Percentiles rank a stretch among this genome's conserved stretches.
These are phyloP conservation scores for Venturia oleaginea DNA, from an alignment of 2,329 filamentous ascomycete genomes.

Conservation along the genomic window DNA sequence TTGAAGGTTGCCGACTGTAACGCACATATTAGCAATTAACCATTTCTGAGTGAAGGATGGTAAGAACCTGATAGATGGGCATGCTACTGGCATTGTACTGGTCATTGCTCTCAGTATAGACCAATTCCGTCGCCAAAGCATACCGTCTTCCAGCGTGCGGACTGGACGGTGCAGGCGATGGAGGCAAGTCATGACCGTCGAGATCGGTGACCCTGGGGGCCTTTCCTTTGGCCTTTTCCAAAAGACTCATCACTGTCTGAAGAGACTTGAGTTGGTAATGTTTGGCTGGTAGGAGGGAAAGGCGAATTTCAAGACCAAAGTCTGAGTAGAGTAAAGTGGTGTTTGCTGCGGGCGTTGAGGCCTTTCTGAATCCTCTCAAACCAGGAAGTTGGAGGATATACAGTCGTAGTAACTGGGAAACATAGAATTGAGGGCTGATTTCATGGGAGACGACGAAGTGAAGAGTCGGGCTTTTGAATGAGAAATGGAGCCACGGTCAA, in stretches of 20 bases:
- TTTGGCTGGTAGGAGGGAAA: not conserved
- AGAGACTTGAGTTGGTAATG: not conserved
- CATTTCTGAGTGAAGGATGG: constrained; percentile 77
- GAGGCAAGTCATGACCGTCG: constrained; percentile 76
- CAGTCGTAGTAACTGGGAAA: constrained; percentile 11
- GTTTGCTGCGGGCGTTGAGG: constrained; percentile 3
- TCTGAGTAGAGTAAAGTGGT: not conserved
- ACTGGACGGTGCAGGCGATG: constrained; percentile 87
- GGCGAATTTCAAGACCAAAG: not conserved
- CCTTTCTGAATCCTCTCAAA: constrained; percentile 6
- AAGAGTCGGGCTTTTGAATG: not conserved
- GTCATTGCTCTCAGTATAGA: constrained; percentile 91
- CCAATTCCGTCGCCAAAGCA: constrained; percentile 88
- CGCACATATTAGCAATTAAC: not conserved
- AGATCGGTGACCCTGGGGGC: constrained; percentile 52
- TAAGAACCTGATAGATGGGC: constrained; percentile 76
- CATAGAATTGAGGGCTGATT: not conserved
- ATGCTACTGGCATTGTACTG: constrained; percentile 96
- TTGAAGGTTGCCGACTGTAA: constrained; percentile 93
- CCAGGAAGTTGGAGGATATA: constrained; percentile 13
- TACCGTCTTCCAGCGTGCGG: constrained; percentile 81
- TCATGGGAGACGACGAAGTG: not conserved
- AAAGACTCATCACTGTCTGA: not conserved
- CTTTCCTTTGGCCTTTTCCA: constrained; percentile 8
- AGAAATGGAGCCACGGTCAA: not conserved